Base-by-base conservation (phyloP, 306 rosid species). In the Comarum palustre region DNA sequence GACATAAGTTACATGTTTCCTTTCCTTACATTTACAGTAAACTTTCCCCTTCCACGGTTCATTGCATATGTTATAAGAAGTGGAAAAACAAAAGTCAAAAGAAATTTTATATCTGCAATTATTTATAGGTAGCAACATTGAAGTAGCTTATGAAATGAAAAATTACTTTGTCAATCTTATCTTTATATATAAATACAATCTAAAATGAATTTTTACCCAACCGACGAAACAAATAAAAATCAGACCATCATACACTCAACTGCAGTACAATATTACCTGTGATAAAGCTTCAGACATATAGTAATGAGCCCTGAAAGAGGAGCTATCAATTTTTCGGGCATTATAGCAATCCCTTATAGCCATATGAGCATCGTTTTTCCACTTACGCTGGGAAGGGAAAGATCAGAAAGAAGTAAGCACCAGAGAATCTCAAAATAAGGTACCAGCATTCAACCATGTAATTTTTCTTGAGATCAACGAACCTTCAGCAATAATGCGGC, bases 351-450 rank as follows among this genome's bases (percentile, higher is more conserved):
- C 97, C 80, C 96, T 85, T 82, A 91, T 69, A 38, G 96, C 96
- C 96, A 95, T 91, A 76, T 88, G 84, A 74, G 85, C 95, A 87
- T 95, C 99, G 31, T 88, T 91, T 90, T 91, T 95, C 99, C 99
- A 95, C 80, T 90, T 88, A 81, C 99, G 86, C 99, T 95, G 90
- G 52, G 79, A 59, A 74, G 41, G 17, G 14, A 68, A 61, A 32
- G 45, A 16, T 69, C 38, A 42, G 39, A 48, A n/a, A 60, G 48
- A 31, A 9, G 47, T 70, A 43, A 74, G 32, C 16, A 13, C n/a
- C 51, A 36, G 48, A n/a, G 75, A 46, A 54, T 15, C 36, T 68
- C 62, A 69, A 73, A 70, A 22, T 45, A 72, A 51, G 42, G 59
- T 19, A 58, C 43, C 45, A 74, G 73, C 46, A 74, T 31, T 52